Conservation (phyloP, 2,329 filamentous ascomycete species). For the Beauveria scarabaeidicola region DNA sequence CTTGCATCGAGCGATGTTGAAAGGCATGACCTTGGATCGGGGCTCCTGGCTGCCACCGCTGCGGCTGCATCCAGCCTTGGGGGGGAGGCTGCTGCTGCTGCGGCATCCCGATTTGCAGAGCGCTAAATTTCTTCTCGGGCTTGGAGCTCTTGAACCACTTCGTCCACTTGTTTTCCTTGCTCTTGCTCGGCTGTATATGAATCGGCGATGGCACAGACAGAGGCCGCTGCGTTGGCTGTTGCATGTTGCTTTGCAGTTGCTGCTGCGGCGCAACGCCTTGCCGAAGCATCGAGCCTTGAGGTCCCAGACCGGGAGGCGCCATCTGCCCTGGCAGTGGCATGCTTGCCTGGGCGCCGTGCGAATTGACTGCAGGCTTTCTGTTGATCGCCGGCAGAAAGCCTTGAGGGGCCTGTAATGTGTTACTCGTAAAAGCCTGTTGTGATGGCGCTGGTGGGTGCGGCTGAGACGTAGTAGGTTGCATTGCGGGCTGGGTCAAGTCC, state of each 20-base stretch:
- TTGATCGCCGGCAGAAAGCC: background rate
- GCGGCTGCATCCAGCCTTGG: conserved; percentile 2
- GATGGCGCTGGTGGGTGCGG: background rate
- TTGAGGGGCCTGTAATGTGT: conserved; percentile 1
- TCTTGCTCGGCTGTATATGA: conserved; percentile 14
- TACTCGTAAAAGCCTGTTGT: background rate
- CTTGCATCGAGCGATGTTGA: background rate
- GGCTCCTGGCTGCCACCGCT: background rate
- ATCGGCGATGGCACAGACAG: conserved; percentile 14
- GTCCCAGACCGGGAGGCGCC: conserved; percentile 9
- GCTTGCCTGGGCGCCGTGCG: background rate
- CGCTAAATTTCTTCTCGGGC: background rate
- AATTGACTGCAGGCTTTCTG: background rate
- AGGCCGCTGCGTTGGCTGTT: conserved; percentile 11
- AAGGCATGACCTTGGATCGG: background rate
- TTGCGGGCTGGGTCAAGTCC: conserved; percentile 11
- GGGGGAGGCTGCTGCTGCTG: conserved; percentile 7
- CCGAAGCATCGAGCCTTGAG: background rate
- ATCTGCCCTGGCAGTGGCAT: conserved; percentile 9
- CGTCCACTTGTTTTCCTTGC: conserved; percentile 22
- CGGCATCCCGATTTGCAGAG: background rate
- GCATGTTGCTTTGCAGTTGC: conserved; percentile 4
- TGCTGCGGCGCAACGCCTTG: conserved; percentile 1
- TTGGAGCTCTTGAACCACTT: conserved; percentile 23
- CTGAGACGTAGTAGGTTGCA: background rate